A percentile compares a stretch with the other conserved stretches of the same genome.
Conservation (phyloP, 176 grass and related monocot species). For the Ensete ventricosum region DNA sequence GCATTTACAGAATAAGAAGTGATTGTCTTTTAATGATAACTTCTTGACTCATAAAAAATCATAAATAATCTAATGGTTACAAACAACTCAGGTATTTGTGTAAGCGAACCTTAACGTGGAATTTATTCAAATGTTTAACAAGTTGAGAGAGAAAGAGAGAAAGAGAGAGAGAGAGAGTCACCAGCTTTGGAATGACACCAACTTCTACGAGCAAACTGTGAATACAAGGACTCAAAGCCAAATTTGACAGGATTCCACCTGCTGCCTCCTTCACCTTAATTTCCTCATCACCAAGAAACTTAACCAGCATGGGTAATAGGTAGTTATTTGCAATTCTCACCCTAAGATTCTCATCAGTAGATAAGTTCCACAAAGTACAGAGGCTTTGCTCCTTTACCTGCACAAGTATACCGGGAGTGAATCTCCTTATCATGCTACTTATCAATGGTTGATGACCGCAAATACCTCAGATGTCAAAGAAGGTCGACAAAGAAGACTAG, state of each 20-base stretch:
- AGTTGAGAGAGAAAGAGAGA: too few relatives aligned
- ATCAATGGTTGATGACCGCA: slow-evolving; percentile 6
- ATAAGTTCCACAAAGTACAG: slow-evolving; percentile 66
- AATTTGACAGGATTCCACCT: slow-evolving; percentile 50
- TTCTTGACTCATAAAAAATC: too few relatives aligned
- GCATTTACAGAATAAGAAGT: too few relatives aligned
- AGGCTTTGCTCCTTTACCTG: slow-evolving; percentile 57
- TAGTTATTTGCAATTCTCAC: slow-evolving; percentile 39
- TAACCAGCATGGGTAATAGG: slow-evolving; percentile 36
- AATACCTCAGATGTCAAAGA: slow-evolving; percentile 47
- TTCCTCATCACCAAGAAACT: slow-evolving; percentile 53
- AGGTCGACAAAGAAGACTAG: slow-evolving; percentile 38
- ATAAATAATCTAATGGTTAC: too few relatives aligned
- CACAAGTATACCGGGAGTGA: slow-evolving; percentile 6
- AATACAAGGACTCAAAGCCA: slow-evolving; percentile 37
- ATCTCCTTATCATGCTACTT: neutral
- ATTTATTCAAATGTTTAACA: too few relatives aligned
- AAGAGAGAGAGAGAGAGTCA: slow-evolving; percentile 12
- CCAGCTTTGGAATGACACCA: slow-evolving; percentile 58
- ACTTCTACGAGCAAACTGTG: slow-evolving; percentile 48
- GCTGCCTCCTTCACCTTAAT: slow-evolving; percentile 62
- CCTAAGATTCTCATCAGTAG: slow-evolving; percentile 42
- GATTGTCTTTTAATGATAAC: too few relatives aligned
- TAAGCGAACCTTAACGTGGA: too few relatives aligned
- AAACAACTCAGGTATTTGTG: too few relatives aligned